Evolutionary conservation across 257 asterid genomes (phyloP).

Genomic region (Craterostigma plantagineum): DNA sequence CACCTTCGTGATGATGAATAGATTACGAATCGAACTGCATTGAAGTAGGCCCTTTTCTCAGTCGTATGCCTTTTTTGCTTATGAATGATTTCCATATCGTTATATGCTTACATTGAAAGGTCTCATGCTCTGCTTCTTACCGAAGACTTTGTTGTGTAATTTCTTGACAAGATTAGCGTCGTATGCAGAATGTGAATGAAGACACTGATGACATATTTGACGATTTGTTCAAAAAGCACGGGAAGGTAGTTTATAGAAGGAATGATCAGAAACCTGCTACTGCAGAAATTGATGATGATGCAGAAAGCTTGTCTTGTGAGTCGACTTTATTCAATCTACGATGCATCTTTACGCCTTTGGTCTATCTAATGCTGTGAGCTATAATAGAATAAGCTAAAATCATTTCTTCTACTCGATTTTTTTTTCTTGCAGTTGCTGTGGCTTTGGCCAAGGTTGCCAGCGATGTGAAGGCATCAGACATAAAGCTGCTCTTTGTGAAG

Average conservation of each 20-base stretch:
- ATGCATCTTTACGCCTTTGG: neutral
- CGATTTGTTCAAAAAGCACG: conserved; percentile 61
- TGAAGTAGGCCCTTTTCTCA: too few relatives aligned
- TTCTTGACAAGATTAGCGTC: conserved; percentile 7
- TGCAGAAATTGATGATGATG: conserved; percentile 79
- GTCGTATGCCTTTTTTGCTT: too few relatives aligned
- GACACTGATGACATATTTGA: conserved; percentile 83
- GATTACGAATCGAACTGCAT: too few relatives aligned
- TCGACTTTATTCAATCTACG: too few relatives aligned
- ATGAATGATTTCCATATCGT: too few relatives aligned
- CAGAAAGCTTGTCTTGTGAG: conserved; percentile 91
- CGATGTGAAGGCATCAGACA: conserved; percentile 87
- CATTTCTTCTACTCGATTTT: too few relatives aligned
- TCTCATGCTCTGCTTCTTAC: neutral
- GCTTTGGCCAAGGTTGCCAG: conserved; percentile 90
- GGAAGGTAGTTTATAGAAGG: conserved; percentile 52
- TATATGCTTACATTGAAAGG: too few relatives aligned
- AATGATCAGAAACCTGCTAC: conserved; percentile 41
- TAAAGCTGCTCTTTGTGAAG: conserved; percentile 79
- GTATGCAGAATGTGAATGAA: conserved; percentile 53
- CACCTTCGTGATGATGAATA: too few relatives aligned
- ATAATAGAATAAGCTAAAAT: too few relatives aligned
- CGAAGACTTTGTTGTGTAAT: too few relatives aligned
- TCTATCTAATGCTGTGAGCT: too few relatives aligned
- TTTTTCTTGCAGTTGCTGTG: conserved; percentile 48